Conservation (phyloP, 2,329 filamentous ascomycete genomes). For the Venturia effusa region DNA sequence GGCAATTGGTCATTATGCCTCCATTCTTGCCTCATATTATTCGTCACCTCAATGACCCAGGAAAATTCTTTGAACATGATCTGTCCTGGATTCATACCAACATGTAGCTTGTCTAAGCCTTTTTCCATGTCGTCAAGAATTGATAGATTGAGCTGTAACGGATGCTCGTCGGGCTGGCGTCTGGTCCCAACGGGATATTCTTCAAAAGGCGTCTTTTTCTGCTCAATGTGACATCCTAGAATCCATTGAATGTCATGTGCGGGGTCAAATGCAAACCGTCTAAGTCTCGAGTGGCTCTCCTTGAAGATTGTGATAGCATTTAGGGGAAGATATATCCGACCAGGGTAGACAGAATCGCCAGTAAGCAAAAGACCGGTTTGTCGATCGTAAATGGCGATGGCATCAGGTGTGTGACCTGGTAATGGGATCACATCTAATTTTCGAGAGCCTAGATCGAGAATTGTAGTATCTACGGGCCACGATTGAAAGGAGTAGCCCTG, state of each 20-base stretch:
- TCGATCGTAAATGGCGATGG: not conserved
- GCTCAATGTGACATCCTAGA: constrained; percentile 3
- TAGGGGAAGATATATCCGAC: not conserved
- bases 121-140: not conserved
- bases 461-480: not conserved
- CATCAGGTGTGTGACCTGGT: not conserved
- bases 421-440: not conserved
- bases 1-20: not conserved
- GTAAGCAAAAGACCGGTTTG: not conserved
- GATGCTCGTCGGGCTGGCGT: not conserved
- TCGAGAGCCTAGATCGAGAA: not conserved
- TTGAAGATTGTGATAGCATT: not conserved
- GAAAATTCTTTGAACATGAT: not conserved
- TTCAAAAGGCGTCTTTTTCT: not conserved
- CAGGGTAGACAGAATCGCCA: constrained; percentile 1
- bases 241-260: not conserved
- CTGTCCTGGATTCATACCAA: not conserved
- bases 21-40: not conserved
- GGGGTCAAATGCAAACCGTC: not conserved
- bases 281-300: not conserved
- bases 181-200: not conserved
- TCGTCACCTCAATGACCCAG: not conserved
- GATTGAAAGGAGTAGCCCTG: not conserved
- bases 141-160: not conserved
- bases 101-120: not conserved